Evolutionary conservation across 495 filamentous ascomycete genomes (phyloP), one percentile per base, ranked within the genome.

Genomic region (Tuber magnatum): DNA sequence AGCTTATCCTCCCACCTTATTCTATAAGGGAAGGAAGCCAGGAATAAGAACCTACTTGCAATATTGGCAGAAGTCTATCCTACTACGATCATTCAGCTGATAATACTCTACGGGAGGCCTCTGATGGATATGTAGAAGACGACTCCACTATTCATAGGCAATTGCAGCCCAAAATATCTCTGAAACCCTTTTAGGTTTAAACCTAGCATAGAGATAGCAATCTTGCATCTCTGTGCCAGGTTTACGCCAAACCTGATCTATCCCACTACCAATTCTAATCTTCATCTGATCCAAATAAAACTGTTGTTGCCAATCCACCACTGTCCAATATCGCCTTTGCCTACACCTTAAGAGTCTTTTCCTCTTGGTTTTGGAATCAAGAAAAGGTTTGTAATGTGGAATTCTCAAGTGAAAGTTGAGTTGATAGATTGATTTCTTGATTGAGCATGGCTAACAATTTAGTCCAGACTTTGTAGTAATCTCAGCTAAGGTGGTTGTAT

Each of bases 281-380:
- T 42, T 71, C 40, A 46, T 43, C 39, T 71, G n/a, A 71, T 75
- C 69, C 20, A 39, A 68, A 71, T 42, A 68, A 32, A 75, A 61
- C 1, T 8, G 0, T 8, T 12, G 9, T 20, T 38, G 20, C 69
- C 74, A 75, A 14, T 70, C 65, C 8, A 71, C 61, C 8, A 39
- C 61, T 69, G 42, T 22, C 46, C 65, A 76, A 14, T 39, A 12
- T 6, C 42, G 14, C 22, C 28, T 69, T 24, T 24, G 24, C 14
- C 24, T 16, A 71, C 38, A 71, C 69, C 48, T 71, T 20, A 42
- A 3, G 0, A 18, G 56, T 28, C 32, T 24, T 65, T 44, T 68
- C 14, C 2, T 35, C 10, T 71, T 65, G 42, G 35, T 28, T 12
- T 68, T 43, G 3, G 20, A n/a, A 8, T 28, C 61, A 0, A 56